Evolutionary conservation across 192 early-diverging fungal genomes (phyloP).

Genomic region (Gaertneriomyces semiglobifer): DNA sequence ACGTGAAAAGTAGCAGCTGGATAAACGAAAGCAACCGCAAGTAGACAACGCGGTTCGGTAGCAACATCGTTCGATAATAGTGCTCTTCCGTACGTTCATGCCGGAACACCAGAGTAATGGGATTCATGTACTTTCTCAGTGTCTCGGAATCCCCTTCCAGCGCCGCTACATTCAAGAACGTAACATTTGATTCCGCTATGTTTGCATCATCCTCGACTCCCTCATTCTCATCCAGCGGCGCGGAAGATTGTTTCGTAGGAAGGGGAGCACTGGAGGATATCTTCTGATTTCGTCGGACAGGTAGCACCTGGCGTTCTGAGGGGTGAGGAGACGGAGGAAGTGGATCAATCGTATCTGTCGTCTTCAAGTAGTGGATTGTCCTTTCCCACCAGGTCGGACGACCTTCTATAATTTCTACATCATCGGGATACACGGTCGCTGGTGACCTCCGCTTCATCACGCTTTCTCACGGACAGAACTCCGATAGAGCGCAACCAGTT

Average conservation of each 20-base stretch:
- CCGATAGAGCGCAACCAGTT: too few species aligned
- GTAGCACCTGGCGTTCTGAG: neutral
- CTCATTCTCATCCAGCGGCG: neutral
- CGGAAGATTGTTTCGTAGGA: neutral
- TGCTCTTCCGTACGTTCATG: conserved; percentile 28
- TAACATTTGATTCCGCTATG: neutral
- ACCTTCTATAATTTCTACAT: too few species aligned
- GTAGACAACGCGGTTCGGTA: conserved; percentile 33
- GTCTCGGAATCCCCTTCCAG: neutral
- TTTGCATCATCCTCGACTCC: neutral
- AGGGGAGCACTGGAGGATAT: neutral
- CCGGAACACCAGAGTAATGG: conserved; percentile 28
- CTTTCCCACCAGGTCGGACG: neutral
- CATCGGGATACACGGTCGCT: too few species aligned
- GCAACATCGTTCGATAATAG: conserved; percentile 29
- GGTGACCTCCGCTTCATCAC: too few species aligned
- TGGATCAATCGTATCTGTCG: conserved; percentile 7
- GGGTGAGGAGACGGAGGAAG: too few species aligned
- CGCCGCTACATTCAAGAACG: neutral
- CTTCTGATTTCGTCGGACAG: neutral
- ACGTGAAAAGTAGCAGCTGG: conserved; percentile 14
- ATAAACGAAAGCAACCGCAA: conserved; percentile 21
- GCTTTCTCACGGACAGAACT: too few species aligned
- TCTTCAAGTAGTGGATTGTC: neutral
- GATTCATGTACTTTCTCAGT: conserved; percentile 15